Percentiles rank a stretch among this genome's conserved stretches.
These are phyloP conservation scores for Xylaria nigripes DNA, from an alignment of 495 filamentous ascomycete species.

Conservation along the genomic window DNA sequence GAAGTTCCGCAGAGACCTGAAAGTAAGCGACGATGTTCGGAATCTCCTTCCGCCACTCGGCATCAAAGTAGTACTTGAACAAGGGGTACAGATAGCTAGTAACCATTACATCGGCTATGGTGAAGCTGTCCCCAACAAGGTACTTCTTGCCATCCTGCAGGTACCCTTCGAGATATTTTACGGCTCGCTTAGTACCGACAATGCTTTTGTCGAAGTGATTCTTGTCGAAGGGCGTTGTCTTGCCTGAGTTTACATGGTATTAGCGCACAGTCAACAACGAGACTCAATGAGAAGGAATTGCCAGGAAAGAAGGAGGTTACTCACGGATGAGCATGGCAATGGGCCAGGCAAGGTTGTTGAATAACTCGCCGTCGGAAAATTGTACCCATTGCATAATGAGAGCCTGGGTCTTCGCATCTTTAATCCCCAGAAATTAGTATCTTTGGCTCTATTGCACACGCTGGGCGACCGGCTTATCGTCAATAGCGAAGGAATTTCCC, in stretches of 20 bases:
- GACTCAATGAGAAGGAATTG: background rate
- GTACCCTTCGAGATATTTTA: slow-evolving; percentile 38
- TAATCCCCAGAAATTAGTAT: background rate
- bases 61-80: slow-evolving; percentile 39
- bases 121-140: slow-evolving; percentile 42
- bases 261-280: background rate
- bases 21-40: slow-evolving; percentile 40
- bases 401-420: slow-evolving; percentile 33
- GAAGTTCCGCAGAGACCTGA: slow-evolving; percentile 32
- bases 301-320: background rate
- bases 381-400: slow-evolving; percentile 43
- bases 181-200: slow-evolving; percentile 25
- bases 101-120: slow-evolving; percentile 48
- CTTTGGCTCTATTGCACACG: background rate
- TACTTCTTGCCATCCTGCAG: slow-evolving; percentile 35
- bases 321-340: slow-evolving; percentile 26
- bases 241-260: slow-evolving; percentile 26
- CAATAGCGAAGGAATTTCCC: background rate
- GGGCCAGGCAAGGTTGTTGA: slow-evolving; percentile 21
- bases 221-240: slow-evolving; percentile 27
- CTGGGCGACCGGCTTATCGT: background rate
- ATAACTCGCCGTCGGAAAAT: slow-evolving; percentile 42
- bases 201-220: slow-evolving; percentile 25
- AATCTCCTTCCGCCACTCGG: slow-evolving; percentile 40
- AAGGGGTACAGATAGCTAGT: slow-evolving; percentile 32